These are phyloP conservation scores for Phytophthora agathidicida DNA, from an alignment of 352 stramenopile genomes.

Conservation along the genomic window DNA sequence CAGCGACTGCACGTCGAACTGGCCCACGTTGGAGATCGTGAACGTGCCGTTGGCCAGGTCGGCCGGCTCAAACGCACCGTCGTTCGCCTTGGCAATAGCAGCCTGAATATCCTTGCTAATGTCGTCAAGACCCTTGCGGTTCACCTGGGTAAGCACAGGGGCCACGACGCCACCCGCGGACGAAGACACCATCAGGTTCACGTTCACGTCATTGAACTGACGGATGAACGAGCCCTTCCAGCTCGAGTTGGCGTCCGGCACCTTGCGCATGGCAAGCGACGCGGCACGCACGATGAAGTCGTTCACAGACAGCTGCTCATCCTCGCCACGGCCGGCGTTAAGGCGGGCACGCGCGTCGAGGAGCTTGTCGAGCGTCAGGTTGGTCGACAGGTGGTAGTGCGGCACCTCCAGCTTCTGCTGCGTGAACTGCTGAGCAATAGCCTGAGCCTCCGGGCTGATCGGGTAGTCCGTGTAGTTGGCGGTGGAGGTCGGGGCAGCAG, in stretches of 20 bases:
- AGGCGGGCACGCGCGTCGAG: conserved; percentile 92
- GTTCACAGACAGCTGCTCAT: conserved; percentile 96
- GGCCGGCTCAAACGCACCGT: conserved; percentile 40
- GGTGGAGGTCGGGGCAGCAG: conserved; percentile 46
- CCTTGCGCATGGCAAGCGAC: conserved; percentile 96
- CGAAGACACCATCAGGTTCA: conserved; percentile 91
- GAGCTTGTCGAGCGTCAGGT: conserved; percentile 93
- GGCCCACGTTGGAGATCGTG: conserved; percentile 96
- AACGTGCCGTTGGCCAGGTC: conserved; percentile 93
- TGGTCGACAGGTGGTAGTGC: conserved; percentile 98
- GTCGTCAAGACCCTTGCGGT: conserved; percentile 43
- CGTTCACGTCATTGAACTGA: conserved; percentile 95
- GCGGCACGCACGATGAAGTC: conserved; percentile 97
- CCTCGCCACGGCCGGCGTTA: conserved; percentile 91
- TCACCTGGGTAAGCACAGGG: conserved; percentile 94
- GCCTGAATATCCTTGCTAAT: conserved; percentile 74
- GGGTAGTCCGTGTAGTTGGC: conserved; percentile 94
- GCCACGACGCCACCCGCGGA: conserved; percentile 91
- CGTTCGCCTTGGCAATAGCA: conserved; percentile 42
- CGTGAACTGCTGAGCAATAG: conserved; percentile 87
- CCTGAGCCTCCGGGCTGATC: conserved; percentile 79
- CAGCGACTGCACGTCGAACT: conserved; percentile 96
- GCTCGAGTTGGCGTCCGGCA: conserved; percentile 92
- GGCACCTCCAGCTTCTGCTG: conserved; percentile 95
- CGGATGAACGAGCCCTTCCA: conserved; percentile 93